Base-by-base conservation (phyloP, 176 grass and related monocot species). In the Calamus simplicifolius region DNA sequence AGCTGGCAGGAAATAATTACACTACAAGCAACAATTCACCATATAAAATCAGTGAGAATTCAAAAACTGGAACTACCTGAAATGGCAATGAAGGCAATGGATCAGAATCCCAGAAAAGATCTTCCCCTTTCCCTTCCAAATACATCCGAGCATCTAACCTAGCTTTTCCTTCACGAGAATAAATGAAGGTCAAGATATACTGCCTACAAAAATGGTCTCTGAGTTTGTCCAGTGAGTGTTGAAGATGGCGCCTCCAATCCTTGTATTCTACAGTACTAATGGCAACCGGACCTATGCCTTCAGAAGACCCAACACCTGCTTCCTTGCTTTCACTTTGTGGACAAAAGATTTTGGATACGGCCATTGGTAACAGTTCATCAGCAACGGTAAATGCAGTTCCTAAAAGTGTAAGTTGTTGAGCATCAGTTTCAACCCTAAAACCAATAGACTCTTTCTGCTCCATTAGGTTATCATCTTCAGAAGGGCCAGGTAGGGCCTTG, bases 181-280 rank as follows among this genome's bases (percentile, higher is more conserved):
- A 97, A 74, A 97, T 90, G 77, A 97, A 97, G 76, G 84, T 91
- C 64, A 97, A 75, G 29, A 97, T 87, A 85, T 85, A 97, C 67
- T 85, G 93, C 48, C 73, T 78, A 56, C 92, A 91, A 56, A 97
- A 97, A 75, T 97, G 84, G 71, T 97, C 92, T 64, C 92, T 88
- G 56, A 97, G 71, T 79, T 80, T 88, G 19, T 97, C 92, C 73
- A 90, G 80, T 54, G 86, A 88, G 65, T 88, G 92, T 69, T 86
- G 83, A 51, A 91, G 80, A 52, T 75, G 69, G 29, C 81, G 75
- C 75, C 75, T 97, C 92, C 92, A 97, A 62, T 91, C 92, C 68
- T 97, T 97, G 75, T 97, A 88, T 58, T 90, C 92, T 50, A 85
- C 59, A 13, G 69, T 64, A 48, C 18, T 79, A 73, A 85, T 50